Evolutionary conservation across 352 stramenopile genomes (phyloP), one percentile per base, ranked within the genome.

Genomic region (Blastocystis sp.): DNA sequence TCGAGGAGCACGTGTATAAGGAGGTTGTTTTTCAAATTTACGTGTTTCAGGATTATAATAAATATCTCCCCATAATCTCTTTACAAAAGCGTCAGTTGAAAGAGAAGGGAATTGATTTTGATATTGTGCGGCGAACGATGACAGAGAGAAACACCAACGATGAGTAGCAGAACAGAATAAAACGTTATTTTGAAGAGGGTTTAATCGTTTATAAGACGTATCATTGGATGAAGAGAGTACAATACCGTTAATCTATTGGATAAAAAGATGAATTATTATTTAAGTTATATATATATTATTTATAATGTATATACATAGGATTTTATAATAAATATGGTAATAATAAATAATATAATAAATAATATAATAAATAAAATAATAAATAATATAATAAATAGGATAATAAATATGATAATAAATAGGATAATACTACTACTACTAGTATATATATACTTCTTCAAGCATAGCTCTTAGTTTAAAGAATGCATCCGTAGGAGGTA

Each of bases 401-500:
- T n/a, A n/a, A n/a, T 68, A 55, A 24, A 69, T 70, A 27, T 70
- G 68, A 0, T 71, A 77, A 74, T 70, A 35, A 95, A 75, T n/a
- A n/a, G n/a, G n/a, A n/a, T n/a, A n/a, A n/a, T n/a, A n/a, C n/a
- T n/a, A n/a, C n/a, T n/a, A n/a, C n/a, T n/a, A n/a, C n/a, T 7
- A 23, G 34, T 92, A 73, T 0, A 72, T 75, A 69, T 95, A 96
- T n/a, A 95, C 77, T 48, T 89, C 80, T 66, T 97, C 88, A 39
- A 99, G 86, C 30, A 87, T 86, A 70, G 95, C 77, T 27, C 86
- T 67, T 27, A 99, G 68, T 72, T 98, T 98, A 68, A 88, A 94
- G 73, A 98, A 98, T 34, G 86, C 83, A 72, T 99, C 92, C 4
- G 76, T 73, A 0, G 91, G 89, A 3, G 88, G 87, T 6, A 98